Evolutionary conservation across 371 early-diverging fungal genomes (phyloP).

Genomic region (Zopfochytrium polystomum): DNA sequence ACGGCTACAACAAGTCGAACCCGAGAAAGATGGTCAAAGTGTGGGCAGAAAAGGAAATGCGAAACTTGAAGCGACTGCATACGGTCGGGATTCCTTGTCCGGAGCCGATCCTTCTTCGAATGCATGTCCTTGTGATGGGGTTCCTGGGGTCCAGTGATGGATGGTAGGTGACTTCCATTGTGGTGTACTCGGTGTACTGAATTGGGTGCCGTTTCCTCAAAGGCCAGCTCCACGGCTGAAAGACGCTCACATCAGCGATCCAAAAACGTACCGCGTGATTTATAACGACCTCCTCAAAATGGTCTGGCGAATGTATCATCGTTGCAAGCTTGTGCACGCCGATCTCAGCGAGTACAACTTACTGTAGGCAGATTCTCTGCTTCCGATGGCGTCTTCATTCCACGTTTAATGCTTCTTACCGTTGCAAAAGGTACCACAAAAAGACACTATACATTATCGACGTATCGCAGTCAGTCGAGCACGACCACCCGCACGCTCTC

Average conservation of each 20-base stretch:
- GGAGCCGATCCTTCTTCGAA: constrained; percentile 85
- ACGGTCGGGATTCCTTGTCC: constrained; percentile 94
- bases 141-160: constrained; percentile 91
- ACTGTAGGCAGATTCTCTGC: constrained; percentile 55
- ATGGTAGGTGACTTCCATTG: constrained; percentile 57
- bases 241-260: constrained; percentile 79
- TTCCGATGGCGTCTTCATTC: neutral
- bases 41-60: constrained; percentile 99
- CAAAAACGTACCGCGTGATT: constrained; percentile 63
- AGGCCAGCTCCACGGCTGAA: constrained; percentile 85
- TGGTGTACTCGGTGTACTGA: neutral
- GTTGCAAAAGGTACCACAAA: constrained; percentile 71
- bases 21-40: constrained; percentile 99
- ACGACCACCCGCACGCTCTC: constrained; percentile 97
- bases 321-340: constrained; percentile 95
- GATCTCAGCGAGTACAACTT: constrained; percentile 99
- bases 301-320: constrained; percentile 93
- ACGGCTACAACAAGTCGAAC: constrained; percentile 93
- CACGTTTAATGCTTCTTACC: neutral
- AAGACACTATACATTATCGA: constrained; percentile 90
- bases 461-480: constrained; percentile 99
- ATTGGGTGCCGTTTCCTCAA: constrained; percentile 6
- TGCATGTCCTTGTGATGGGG: constrained; percentile 97
- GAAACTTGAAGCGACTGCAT: constrained; percentile 89
- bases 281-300: constrained; percentile 87